Percentiles rank a stretch among this genome's conserved stretches.
Conservation (phyloP, 2,329 filamentous ascomycete genomes). For the Fusarium humuli region DNA sequence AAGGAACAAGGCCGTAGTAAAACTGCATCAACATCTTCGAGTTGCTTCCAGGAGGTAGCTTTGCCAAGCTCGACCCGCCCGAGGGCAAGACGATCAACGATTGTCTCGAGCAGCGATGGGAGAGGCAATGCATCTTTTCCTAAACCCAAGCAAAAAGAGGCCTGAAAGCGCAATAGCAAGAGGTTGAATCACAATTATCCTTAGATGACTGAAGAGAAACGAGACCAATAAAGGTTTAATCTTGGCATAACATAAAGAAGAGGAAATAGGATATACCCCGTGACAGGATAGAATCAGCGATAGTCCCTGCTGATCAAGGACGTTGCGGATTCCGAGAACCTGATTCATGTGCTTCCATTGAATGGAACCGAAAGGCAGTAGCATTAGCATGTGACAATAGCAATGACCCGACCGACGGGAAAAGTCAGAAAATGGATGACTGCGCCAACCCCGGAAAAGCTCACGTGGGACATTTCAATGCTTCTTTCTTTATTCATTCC, state of each 20-base stretch:
- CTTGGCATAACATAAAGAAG: not conserved
- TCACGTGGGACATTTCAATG: conserved; percentile 41
- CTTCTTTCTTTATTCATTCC: not conserved
- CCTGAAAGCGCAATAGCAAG: no score
- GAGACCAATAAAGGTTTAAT: fast-evolving
- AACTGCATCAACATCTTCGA: conserved; percentile 82
- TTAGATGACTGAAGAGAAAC: not conserved
- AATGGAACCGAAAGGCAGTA: conserved; percentile 23
- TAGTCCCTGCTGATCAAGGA: conserved; percentile 15
- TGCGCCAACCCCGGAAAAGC: conserved; percentile 33
- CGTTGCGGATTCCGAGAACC: conserved; percentile 12
- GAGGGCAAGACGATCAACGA: conserved; percentile 96
- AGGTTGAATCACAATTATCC: not conserved
- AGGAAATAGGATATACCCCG: not conserved
- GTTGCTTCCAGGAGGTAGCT: conserved; percentile 88
- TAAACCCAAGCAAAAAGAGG: no score
- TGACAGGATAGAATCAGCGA: conserved; percentile 9
- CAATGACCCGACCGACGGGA: conserved; percentile 16
- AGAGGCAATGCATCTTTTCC: no score
- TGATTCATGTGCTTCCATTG: conserved; percentile 29
- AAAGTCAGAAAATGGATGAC: conserved; percentile 35
- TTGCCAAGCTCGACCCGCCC: conserved; percentile 93
- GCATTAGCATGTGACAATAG: conserved; percentile 45
- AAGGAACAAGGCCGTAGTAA: not conserved
- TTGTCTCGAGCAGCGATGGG: conserved; percentile 72